phyloP scores from a whole-genome alignment of 495 filamentous ascomycete genomes.

The Barbatosphaeria neglecta region DNA sequence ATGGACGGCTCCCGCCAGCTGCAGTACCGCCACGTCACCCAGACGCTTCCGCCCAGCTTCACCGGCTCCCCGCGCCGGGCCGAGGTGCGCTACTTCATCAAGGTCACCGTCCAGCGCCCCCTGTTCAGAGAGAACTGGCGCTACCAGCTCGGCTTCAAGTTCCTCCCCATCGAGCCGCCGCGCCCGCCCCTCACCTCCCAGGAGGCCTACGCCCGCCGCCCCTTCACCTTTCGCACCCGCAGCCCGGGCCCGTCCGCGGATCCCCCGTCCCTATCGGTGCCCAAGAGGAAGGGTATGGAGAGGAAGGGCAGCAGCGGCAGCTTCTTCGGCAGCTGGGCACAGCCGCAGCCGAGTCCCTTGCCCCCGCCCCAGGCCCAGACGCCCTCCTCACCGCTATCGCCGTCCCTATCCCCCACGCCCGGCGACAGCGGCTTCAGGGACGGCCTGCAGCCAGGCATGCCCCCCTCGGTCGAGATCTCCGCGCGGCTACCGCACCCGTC shows the following conservation, averaged over 20 bases:
- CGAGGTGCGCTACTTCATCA: conserved; percentile 86
- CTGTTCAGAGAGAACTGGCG: conserved; percentile 82
- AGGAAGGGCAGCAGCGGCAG: background rate
- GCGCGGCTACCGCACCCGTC: conserved; percentile 77
- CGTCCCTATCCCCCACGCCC: background rate
- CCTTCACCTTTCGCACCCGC: conserved; percentile 56
- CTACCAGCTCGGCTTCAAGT: conserved; percentile 51
- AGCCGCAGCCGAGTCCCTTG: too few species aligned
- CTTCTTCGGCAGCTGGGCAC: background rate
- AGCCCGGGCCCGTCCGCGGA: conserved; percentile 7
- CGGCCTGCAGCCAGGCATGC: background rate
- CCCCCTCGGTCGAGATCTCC: conserved; percentile 51
- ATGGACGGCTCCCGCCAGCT: conserved; percentile 41
- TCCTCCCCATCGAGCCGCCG: conserved; percentile 87
- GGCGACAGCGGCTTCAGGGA: background rate
- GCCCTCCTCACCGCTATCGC: background rate
- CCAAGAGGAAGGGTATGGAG: conserved; percentile 31
- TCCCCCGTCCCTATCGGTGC: conserved; percentile 11
- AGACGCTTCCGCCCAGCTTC: conserved; percentile 78
- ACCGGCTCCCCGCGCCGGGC: conserved; percentile 70
- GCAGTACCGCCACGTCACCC: conserved; percentile 59
- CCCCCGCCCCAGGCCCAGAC: too few species aligned
- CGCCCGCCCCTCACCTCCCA: conserved; percentile 51
- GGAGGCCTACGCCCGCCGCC: conserved; percentile 74
- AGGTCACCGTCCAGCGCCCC: conserved; percentile 75